Evolutionary conservation across 2,329 filamentous ascomycete genomes (phyloP).

Genomic region (Scleromitrula shiraiana): DNA sequence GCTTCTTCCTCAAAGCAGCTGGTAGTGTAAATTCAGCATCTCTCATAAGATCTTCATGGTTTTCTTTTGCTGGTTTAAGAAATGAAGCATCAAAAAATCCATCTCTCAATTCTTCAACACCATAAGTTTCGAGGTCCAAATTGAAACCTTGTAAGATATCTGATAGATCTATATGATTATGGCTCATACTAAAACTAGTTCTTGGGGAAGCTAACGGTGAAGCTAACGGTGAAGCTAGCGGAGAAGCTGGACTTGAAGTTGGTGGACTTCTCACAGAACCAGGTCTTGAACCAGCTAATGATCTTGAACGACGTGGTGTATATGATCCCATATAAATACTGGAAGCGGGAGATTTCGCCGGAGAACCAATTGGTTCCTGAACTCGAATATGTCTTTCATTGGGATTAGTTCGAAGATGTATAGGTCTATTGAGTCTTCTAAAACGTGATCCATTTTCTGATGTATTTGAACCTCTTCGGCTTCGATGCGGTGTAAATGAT

Average conservation of each 20-base stretch:
- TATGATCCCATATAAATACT: conserved; percentile 31
- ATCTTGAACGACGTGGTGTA: conserved; percentile 21
- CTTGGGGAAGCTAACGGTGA: conserved; percentile 23
- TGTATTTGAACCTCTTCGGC: background rate
- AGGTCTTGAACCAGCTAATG: conserved; percentile 11
- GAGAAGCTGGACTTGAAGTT: conserved; percentile 22
- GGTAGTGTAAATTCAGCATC: conserved; percentile 40
- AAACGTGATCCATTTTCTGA: conserved; percentile 12
- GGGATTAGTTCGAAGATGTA: conserved; percentile 7
- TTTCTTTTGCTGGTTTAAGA: conserved; percentile 33
- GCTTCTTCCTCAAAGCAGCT: conserved; percentile 36
- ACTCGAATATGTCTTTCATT: conserved; percentile 23
- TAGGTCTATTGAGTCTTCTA: conserved; percentile 12
- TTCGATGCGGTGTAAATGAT: conserved; percentile 5
- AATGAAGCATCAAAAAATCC: conserved; percentile 38
- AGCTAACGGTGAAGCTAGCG: too few relatives aligned
- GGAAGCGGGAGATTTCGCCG: conserved; percentile 16
- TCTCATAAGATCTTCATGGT: conserved; percentile 34
- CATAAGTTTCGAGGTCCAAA: conserved; percentile 35
- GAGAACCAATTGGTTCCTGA: conserved; percentile 16
- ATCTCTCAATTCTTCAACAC: conserved; percentile 35
- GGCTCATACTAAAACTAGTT: conserved; percentile 23
- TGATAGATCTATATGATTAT: conserved; percentile 19
- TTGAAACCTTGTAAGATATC: conserved; percentile 29
- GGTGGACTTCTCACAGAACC: conserved; percentile 13